Evolutionary conservation across 495 filamentous ascomycete genomes (phyloP), one percentile per base, ranked within the genome.

Genomic region (Ascobolus immersus): DNA sequence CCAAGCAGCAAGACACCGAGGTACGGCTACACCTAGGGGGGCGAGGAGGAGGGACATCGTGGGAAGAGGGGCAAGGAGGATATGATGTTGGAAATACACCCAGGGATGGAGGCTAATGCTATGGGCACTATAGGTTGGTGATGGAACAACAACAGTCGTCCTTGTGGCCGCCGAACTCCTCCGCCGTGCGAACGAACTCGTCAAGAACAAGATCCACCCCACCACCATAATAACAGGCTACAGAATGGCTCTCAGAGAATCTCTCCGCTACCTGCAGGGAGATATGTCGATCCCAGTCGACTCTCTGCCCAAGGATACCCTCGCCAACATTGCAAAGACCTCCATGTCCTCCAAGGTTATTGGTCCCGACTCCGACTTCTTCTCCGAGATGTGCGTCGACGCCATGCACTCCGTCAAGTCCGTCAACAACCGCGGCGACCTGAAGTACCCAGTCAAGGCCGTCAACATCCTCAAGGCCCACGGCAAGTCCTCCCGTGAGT

Each of bases 311-410:
- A 68, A 73, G 28, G 86, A 94, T 41, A 78, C 75, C 37, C 63
- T 99, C 35, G 52, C 94, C 45, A 94, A 71, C 58, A 91, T 99
- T 52, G 86, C 86, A 24, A 93, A 81, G 59, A 99, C 86, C 5
- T 94, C 86, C 38, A 99, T 99, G 84, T 92, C 81, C 26, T 84
- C 75, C 61, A 99, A 99, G 58, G 79, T 99, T 51, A 94, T 99
- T 50, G 89, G 86, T 28, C 60, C 77, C 29, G 89, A 99, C 51
- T 77, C 79, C 13, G 80, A 90, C 31, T 99, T 99, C 64, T 99
- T 94, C 46, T 71, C 86, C 24, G 86, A 80, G 56, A 77, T 99
- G 71, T 76, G 76, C 15, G 89, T 94, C 34, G 82, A 94, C 55
- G 86, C 82, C 37, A 92, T 99, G 67, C 70, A 78, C 51, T 71